phyloP scores from a whole-genome alignment of 257 asterid species.

The Capsicum rhomboideum region DNA sequence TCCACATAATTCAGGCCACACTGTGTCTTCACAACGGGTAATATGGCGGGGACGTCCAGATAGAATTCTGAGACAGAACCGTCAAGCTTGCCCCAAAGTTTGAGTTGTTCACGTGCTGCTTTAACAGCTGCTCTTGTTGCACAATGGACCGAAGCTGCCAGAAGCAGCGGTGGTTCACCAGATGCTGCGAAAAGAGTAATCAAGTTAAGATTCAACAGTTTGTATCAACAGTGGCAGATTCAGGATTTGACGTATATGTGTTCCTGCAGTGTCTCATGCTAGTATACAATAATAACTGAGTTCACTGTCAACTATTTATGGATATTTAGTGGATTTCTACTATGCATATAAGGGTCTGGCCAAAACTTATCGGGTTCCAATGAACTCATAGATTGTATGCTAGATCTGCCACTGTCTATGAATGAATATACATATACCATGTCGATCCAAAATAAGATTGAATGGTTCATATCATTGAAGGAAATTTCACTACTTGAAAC shows the following conservation, averaged over 20 bases:
- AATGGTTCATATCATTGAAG: background rate
- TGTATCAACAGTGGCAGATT: background rate
- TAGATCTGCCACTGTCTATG: background rate
- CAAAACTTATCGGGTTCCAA: background rate
- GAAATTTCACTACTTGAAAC: background rate
- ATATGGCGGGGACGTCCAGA: conserved; percentile 57
- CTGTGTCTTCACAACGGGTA: conserved; percentile 61
- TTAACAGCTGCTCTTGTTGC: conserved; percentile 69
- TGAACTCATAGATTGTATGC: background rate
- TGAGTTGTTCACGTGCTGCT: conserved; percentile 54
- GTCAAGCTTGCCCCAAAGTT: conserved; percentile 39
- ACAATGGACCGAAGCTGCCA: conserved; percentile 73
- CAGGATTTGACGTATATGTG: background rate
- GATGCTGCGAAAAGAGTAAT: conserved; percentile 36
- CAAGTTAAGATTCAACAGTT: background rate
- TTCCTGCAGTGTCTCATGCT: background rate
- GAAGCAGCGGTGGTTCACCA: conserved; percentile 72
- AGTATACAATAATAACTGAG: background rate
- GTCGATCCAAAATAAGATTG: background rate
- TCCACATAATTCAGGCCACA: conserved; percentile 53
- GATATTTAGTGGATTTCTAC: background rate
- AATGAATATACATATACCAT: background rate
- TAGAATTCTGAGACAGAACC: conserved; percentile 31
- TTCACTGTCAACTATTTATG: background rate
- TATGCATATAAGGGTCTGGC: background rate